A percentile compares a stretch with the other conserved stretches of the same genome.
These are phyloP conservation scores for Candida jianshihensis DNA, from an alignment of 805 yeast species.

Conservation along the genomic window DNA sequence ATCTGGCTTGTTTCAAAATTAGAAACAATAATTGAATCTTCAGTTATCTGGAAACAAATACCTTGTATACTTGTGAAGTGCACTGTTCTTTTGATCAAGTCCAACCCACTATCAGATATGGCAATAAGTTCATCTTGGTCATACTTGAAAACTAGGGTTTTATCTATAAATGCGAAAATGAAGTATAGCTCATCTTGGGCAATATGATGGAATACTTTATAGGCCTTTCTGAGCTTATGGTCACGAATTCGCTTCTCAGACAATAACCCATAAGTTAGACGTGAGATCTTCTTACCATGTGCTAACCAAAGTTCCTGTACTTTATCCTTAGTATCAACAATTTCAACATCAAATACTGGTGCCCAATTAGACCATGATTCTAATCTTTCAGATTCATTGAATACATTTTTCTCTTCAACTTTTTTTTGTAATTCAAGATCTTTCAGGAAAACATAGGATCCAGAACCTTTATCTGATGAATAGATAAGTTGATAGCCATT, in stretches of 20 bases:
- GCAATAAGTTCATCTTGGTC: slow-evolving; percentile 23
- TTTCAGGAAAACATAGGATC: slow-evolving; percentile 28
- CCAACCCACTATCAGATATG: slow-evolving; percentile 15
- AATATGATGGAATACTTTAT: slow-evolving; percentile 11
- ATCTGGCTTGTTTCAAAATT: slow-evolving; percentile 10
- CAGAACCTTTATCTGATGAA: slow-evolving; percentile 35
- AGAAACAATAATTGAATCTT: slow-evolving; percentile 13
- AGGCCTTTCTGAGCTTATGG: slow-evolving; percentile 10
- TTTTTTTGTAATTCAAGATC: slow-evolving; percentile 16
- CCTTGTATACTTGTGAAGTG: slow-evolving; percentile 9
- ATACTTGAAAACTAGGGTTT: slow-evolving; percentile 30
- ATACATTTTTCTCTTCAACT: slow-evolving; percentile 5
- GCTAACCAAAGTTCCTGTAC: slow-evolving; percentile 34
- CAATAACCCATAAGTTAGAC: slow-evolving; percentile 11
- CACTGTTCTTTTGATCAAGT: slow-evolving; percentile 10
- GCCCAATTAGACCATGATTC: slow-evolving; percentile 40
- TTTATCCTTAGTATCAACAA: slow-evolving; percentile 21
- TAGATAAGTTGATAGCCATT: slow-evolving; percentile 21
- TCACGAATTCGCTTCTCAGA: slow-evolving; percentile 15
- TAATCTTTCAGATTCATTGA: slow-evolving; percentile 4
- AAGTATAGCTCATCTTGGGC: slow-evolving; percentile 20
- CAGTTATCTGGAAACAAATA: slow-evolving; percentile 20
- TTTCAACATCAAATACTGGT: slow-evolving; percentile 35
- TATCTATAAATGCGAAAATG: slow-evolving; percentile 32
- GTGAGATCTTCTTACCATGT: slow-evolving; percentile 16